phyloP scores from a whole-genome alignment of 495 filamentous ascomycete species.

The Durotheca rogersii region DNA sequence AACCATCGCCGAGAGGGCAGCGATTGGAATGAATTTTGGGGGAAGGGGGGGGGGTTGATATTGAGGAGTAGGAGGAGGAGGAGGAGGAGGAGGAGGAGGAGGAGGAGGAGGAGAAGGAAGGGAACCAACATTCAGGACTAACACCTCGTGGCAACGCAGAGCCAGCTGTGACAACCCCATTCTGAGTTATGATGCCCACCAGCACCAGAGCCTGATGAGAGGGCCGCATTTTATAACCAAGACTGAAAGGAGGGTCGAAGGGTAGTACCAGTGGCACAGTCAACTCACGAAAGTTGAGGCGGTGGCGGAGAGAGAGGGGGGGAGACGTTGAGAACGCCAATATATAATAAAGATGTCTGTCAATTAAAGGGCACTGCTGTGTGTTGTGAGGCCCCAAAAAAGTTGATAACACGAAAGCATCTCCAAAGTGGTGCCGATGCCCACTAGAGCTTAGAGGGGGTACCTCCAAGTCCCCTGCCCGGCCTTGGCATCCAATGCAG shows the following conservation, averaged over 20 bases:
- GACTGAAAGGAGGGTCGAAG: neutral
- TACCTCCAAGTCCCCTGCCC: no score
- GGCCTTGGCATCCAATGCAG: no score
- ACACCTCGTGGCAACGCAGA: slow-evolving; percentile 39
- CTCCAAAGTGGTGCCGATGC: neutral
- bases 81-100: no score
- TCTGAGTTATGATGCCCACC: slow-evolving; percentile 35
- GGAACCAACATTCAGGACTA: slow-evolving; percentile 42
- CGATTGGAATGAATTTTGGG: no score
- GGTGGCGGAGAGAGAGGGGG: neutral
- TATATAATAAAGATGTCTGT: no score
- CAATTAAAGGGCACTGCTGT: no score
- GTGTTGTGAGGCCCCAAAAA: no score
- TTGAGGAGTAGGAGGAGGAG: no score
- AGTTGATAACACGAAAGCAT: neutral
- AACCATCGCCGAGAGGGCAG: slow-evolving; percentile 42
- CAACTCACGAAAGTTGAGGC: neutral
- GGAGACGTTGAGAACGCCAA: no score
- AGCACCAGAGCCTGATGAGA: slow-evolving; percentile 38
- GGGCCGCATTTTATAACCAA: slow-evolving; percentile 38
- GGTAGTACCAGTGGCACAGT: neutral
- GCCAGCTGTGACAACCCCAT: slow-evolving; percentile 31
- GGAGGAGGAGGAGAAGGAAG: no score
- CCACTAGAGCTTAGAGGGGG: neutral
- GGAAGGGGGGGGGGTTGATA: no score